Evolutionary conservation across 179 eudicot genomes (phyloP).

Genomic region (Actinidia arguta): DNA sequence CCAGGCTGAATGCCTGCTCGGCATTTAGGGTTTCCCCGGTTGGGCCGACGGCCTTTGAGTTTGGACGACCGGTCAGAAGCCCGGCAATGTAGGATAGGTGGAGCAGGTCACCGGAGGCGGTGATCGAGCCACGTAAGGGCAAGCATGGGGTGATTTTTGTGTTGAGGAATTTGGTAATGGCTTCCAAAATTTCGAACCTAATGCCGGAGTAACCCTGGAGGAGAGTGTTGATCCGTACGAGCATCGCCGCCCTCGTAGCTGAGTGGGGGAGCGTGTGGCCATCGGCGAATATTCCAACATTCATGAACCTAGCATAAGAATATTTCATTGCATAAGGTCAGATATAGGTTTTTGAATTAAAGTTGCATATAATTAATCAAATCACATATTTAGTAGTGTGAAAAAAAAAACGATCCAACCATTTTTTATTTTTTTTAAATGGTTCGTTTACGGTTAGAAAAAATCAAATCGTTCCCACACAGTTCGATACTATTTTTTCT

Average conservation of each 20-base stretch:
- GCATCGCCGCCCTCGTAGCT: conserved; percentile 72
- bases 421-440: no score
- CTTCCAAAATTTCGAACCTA: conserved; percentile 67
- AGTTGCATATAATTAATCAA: no score
- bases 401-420: no score
- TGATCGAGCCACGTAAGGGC: conserved; percentile 65
- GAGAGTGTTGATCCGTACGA: conserved; percentile 74
- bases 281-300: conserved; percentile 66
- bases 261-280: conserved; percentile 61
- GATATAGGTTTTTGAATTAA: no score
- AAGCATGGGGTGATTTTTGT: conserved; percentile 65
- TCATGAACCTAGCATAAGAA: conserved; percentile 52
- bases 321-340: neutral
- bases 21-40: conserved; percentile 33
- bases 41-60: conserved; percentile 40
- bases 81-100: conserved; percentile 59
- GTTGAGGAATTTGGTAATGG: conserved; percentile 66
- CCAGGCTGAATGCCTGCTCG: conserved; percentile 38
- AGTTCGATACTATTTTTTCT: no score
- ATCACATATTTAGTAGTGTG: no score
- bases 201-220: conserved; percentile 83
- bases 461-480: no score
- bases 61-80: conserved; percentile 51
- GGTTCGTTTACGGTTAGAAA: no score
- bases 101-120: conserved; percentile 65